phyloP scores from a whole-genome alignment of 1,139 yeast species.

The Kluyveromyces sp. region DNA sequence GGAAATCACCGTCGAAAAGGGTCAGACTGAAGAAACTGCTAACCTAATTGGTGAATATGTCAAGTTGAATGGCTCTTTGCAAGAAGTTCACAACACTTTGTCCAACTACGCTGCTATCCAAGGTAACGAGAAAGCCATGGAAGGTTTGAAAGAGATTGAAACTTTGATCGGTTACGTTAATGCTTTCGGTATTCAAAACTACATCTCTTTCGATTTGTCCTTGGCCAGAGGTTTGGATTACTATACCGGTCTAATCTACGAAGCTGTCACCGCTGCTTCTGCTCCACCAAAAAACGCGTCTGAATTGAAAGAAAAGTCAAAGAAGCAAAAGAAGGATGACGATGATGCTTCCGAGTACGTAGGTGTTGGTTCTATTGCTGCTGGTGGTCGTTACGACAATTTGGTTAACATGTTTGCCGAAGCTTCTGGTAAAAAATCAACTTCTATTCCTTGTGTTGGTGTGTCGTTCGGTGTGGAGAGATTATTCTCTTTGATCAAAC shows the following conservation, averaged over 20 bases:
- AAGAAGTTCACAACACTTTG: conserved; percentile 56
- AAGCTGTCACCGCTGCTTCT: conserved; percentile 88
- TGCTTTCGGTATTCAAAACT: conserved; percentile 62
- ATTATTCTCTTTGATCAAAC: conserved; percentile 78
- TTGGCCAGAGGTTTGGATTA: conserved; percentile 96
- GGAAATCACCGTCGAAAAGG: conserved; percentile 88
- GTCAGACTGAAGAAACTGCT: conserved; percentile 84
- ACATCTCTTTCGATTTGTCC: conserved; percentile 80
- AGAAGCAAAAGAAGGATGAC: conserved; percentile 20
- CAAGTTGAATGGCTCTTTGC: conserved; percentile 67
- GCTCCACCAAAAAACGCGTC: conserved; percentile 84
- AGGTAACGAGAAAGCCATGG: conserved; percentile 61
- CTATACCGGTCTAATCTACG: conserved; percentile 93
- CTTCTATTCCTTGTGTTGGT: conserved; percentile 93
- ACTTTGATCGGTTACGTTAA: conserved; percentile 68
- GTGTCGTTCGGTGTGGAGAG: conserved; percentile 95
- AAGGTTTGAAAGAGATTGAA: conserved; percentile 76
- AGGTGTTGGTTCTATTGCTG: conserved; percentile 97
- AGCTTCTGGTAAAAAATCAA: conserved; percentile 65
- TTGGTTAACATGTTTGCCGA: conserved; percentile 93
- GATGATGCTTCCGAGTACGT: conserved; percentile 96
- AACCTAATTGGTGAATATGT: conserved; percentile 89
- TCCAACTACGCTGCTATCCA: conserved; percentile 49
- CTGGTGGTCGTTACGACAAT: conserved; percentile 97
- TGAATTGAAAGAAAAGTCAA: conserved; percentile 51